phyloP scores from a whole-genome alignment of 192 early-diverging fungal species.

The Backusella liffmaniae region DNA sequence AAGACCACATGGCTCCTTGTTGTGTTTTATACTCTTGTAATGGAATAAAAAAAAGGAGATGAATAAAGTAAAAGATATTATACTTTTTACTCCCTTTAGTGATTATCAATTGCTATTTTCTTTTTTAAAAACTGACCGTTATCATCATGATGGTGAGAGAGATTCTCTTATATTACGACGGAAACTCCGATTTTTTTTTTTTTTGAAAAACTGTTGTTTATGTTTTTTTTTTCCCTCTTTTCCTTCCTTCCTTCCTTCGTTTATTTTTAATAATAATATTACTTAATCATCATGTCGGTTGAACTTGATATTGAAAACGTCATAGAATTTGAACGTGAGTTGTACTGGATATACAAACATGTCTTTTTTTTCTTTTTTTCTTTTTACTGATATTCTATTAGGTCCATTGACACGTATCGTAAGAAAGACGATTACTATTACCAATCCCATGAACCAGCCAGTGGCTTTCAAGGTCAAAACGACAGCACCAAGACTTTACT shows the following conservation, averaged over 20 bases:
- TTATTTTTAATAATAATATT: not conserved
- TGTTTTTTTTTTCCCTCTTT: not conserved
- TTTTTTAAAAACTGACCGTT: not conserved
- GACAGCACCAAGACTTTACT: slow-evolving; percentile 96
- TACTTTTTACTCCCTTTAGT: not conserved
- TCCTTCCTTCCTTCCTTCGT: not conserved
- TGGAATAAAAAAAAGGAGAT: not conserved
- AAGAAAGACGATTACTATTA: slow-evolving; percentile 55
- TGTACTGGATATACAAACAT: not conserved
- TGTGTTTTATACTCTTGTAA: not conserved
- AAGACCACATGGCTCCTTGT: not conserved
- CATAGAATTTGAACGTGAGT: slow-evolving; percentile 62
- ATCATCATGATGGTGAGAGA: not conserved
- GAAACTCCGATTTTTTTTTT: not conserved
- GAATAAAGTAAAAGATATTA: no score
- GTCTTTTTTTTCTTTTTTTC: no score
- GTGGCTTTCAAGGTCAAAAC: slow-evolving; percentile 99
- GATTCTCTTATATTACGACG: not conserved
- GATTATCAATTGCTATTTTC: not conserved
- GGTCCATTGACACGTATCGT: slow-evolving; percentile 65
- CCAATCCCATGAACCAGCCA: slow-evolving; percentile 61
- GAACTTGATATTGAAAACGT: slow-evolving; percentile 57
- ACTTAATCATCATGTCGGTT: slow-evolving; percentile 48
- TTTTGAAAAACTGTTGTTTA: not conserved
- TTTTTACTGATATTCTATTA: slow-evolving; percentile 14